Conservation (phyloP, 306 rosid species). For the Acacia acuminata region DNA sequence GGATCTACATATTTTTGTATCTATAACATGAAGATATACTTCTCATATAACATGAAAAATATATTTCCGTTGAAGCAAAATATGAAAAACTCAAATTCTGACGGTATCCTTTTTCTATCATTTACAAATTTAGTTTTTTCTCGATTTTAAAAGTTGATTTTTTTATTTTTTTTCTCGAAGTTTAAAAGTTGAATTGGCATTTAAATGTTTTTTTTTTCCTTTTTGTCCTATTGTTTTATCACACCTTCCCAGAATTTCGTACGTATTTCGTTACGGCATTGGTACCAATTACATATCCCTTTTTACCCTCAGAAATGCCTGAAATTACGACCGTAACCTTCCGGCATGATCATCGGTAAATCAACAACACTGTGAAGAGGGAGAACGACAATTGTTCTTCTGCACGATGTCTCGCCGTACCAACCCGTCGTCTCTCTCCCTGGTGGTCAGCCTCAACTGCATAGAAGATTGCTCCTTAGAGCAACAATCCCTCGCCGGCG, state of each 20-base stretch:
- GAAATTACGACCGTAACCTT: neutral
- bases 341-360: neutral
- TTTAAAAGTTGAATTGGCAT: too few species aligned
- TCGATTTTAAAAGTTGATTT: too few species aligned
- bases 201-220: too few species aligned
- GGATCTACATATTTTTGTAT: too few species aligned
- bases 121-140: too few species aligned
- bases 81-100: too few species aligned
- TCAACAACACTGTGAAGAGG: neutral
- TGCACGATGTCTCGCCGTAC: slow-evolving; percentile 73
- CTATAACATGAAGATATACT: too few species aligned
- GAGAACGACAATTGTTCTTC: slow-evolving; percentile 41
- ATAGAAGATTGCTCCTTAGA: slow-evolving; percentile 85
- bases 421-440: slow-evolving; percentile 64
- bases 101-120: too few species aligned
- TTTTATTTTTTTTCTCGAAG: too few species aligned
- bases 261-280: neutral
- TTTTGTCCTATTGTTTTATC: neutral
- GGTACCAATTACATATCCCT: too few species aligned
- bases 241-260: neutral
- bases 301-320: neutral
- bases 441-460: slow-evolving; percentile 88
- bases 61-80: too few species aligned
- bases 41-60: too few species aligned
- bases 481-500: slow-evolving; percentile 73